Percentiles rank a stretch among this genome's conserved stretches.
These are phyloP conservation scores for Amanita phalloides DNA, from an alignment of 768 basidiomycete species.

Conservation along the genomic window DNA sequence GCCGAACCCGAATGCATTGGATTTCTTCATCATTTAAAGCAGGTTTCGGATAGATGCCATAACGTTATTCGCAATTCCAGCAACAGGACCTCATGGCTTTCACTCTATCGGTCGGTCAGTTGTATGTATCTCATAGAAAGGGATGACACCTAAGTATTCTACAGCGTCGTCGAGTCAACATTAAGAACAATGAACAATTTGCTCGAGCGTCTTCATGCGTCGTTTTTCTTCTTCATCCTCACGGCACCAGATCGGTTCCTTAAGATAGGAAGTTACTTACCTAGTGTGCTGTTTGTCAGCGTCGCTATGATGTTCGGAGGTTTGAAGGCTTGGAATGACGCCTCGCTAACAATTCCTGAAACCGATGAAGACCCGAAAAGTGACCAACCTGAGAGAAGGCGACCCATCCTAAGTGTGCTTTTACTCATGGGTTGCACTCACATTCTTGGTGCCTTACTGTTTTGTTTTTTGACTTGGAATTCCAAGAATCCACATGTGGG, in stretches of 20 bases:
- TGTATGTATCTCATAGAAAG: neutral
- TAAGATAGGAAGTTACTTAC: constrained; percentile 86
- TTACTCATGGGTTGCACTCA: constrained; percentile 49
- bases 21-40: neutral
- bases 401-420: constrained; percentile 46
- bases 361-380: constrained; percentile 11
- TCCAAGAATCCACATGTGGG: constrained; percentile 29
- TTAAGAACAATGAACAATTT: constrained; percentile 89
- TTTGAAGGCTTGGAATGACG: constrained; percentile 58
- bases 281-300: constrained; percentile 77
- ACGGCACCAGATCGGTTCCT: constrained; percentile 55
- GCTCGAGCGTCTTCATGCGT: constrained; percentile 91
- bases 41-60: constrained; percentile 94
- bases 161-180: constrained; percentile 76
- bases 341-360: constrained; percentile 36
- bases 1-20: neutral
- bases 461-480: constrained; percentile 38
- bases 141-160: constrained; percentile 6
- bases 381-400: constrained; percentile 16
- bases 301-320: constrained; percentile 82
- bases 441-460: constrained; percentile 38
- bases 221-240: constrained; percentile 93
- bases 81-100: constrained; percentile 90
- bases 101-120: constrained; percentile 80
- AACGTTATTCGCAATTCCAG: constrained; percentile 82